phyloP scores from a whole-genome alignment of 352 stramenopile genomes.

The Phytophthora rubi region DNA sequence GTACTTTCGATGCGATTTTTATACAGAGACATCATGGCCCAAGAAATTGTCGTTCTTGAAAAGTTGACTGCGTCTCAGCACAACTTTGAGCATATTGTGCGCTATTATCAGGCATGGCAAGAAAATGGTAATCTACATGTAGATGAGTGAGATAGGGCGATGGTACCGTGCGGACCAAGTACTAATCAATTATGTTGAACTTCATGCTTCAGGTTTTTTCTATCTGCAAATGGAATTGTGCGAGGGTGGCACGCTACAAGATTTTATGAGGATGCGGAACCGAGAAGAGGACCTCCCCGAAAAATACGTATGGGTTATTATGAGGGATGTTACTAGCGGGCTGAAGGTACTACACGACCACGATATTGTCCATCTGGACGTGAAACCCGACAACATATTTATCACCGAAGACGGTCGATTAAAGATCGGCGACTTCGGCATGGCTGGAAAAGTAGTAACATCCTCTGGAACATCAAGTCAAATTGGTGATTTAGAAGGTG shows the following conservation, averaged over 20 bases:
- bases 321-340: conserved; percentile 75
- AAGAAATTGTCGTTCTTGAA: conserved; percentile 72
- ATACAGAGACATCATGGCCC: conserved; percentile 58
- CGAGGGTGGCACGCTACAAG: conserved; percentile 82
- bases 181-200: background rate
- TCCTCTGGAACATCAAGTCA: conserved; percentile 27
- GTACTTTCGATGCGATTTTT: conserved; percentile 3
- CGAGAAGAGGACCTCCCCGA: conserved; percentile 52
- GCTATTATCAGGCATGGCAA: conserved; percentile 96
- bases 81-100: conserved; percentile 89
- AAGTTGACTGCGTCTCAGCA: conserved; percentile 39
- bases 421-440: conserved; percentile 94
- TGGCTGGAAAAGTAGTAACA: conserved; percentile 69
- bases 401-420: conserved; percentile 65
- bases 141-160: background rate
- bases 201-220: conserved; percentile 63
- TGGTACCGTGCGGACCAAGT: background rate
- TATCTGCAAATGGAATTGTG: conserved; percentile 96
- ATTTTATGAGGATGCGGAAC: conserved; percentile 57
- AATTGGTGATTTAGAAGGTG: conserved; percentile 90
- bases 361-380: conserved; percentile 94
- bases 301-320: conserved; percentile 72
- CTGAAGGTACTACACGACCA: conserved; percentile 91
- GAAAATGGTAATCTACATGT: conserved; percentile 67
- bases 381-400: conserved; percentile 98